Conservation (phyloP, 2,329 filamentous ascomycete species). For the Paradendryphiella salina region DNA sequence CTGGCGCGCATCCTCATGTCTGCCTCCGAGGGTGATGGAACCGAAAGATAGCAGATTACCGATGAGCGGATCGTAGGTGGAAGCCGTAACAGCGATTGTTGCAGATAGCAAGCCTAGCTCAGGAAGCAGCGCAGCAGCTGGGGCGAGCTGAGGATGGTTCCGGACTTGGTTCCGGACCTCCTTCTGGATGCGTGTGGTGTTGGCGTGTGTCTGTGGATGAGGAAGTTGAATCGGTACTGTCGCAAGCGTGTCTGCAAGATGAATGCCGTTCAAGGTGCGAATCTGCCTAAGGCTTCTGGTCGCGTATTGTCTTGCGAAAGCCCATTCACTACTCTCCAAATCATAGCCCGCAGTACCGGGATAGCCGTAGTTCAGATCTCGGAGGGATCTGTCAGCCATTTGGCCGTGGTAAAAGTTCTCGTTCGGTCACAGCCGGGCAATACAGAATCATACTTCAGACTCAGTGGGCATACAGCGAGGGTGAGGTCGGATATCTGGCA, state of each 20-base stretch:
- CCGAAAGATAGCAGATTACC: slow-evolving; percentile 60
- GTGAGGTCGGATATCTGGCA: neutral
- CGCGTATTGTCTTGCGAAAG: slow-evolving; percentile 49
- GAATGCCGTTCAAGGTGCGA: slow-evolving; percentile 21
- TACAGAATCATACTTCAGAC: slow-evolving; percentile 32
- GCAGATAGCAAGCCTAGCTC: slow-evolving; percentile 32
- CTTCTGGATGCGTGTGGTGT: slow-evolving; percentile 16
- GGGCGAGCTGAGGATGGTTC: slow-evolving; percentile 29
- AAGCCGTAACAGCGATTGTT: slow-evolving; percentile 35
- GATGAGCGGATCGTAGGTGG: slow-evolving; percentile 46
- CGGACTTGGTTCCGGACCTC: slow-evolving; percentile 22
- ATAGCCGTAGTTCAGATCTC: slow-evolving; percentile 59
- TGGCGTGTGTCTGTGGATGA: neutral
- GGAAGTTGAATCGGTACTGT: slow-evolving; percentile 19
- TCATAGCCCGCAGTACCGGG: slow-evolving; percentile 57
- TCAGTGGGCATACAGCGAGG: neutral
- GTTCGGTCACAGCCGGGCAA: slow-evolving; percentile 10
- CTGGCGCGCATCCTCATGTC: slow-evolving; percentile 32
- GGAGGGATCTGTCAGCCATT: slow-evolving; percentile 60
- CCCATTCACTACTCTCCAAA: slow-evolving; percentile 53
- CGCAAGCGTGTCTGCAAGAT: slow-evolving; percentile 24
- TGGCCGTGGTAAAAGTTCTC: slow-evolving; percentile 46
- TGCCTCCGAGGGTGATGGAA: slow-evolving; percentile 54
- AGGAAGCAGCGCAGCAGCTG: slow-evolving; percentile 27
- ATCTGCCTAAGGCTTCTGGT: slow-evolving; percentile 33